Base-by-base conservation (phyloP, 345 rosid genomes). In the Aquilaria sinensis region DNA sequence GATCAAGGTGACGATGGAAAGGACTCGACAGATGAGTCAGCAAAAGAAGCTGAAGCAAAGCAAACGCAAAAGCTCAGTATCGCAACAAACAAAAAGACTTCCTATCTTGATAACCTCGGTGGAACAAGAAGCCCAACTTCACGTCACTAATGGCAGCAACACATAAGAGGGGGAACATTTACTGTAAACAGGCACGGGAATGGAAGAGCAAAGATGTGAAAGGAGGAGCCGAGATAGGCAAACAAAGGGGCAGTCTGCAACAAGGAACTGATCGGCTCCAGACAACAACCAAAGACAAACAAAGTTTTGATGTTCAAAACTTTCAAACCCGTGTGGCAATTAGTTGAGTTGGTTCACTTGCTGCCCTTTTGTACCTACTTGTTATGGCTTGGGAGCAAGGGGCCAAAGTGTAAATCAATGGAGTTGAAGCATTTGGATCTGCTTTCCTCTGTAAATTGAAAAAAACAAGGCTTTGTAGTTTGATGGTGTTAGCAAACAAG, bases 51-150 rank as follows among this genome's bases (percentile, higher is more conserved):
- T 16, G 71, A 73, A 1, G 60, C 51, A 45, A 82, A 69, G 70
- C 48, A 60, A 4, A 15, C 62, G 8, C 66, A 75, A 6, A 82
- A 86, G 58, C 60, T 72, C 1, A 62, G 51, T 15, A 31, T 69
- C 54, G 72, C 23, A 12, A 75, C 74, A 13, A 63, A 51, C 68
- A 80, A 67, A 71, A 86, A 66, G 62, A 15, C 68, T 46, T 81
- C 87, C 12, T 84, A 86, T 66, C 78, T 84, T 53, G 88, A 87
- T 11, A 72, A 32, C 61, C 32, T 79, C 59, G 83, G 84, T 12
- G 81, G 75, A 16, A n/a, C 75, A 58, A 76, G 86, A 75, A 84
- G 90, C 65, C 94, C 94, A 0, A 82, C 81, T 0, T 64, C 84
- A 12, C 83, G 88, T 49, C 85, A 84, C 70, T 84, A 63, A 78